Evolutionary conservation across 2,329 filamentous ascomycete genomes (phyloP).

Genomic region (Alternaria incomplexa): DNA sequence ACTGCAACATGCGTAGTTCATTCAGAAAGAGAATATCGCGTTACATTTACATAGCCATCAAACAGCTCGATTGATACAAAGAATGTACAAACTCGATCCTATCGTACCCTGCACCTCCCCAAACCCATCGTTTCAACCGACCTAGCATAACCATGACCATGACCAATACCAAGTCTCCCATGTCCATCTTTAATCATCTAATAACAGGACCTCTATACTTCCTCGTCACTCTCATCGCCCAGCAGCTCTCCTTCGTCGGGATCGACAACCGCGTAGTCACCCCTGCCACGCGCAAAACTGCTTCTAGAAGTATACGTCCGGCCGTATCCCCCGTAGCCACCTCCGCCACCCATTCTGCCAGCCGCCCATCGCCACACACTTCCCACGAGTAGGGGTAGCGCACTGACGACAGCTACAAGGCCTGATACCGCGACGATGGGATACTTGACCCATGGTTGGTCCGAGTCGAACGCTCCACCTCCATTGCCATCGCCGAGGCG

Average conservation of each 20-base stretch:
- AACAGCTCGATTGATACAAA: background rate
- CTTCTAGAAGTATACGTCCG: constrained; percentile 84
- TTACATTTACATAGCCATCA: background rate
- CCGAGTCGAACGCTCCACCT: constrained; percentile 59
- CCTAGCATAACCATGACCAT: background rate
- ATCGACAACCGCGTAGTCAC: constrained; percentile 88
- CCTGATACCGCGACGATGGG: constrained; percentile 62
- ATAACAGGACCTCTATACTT: constrained; percentile 59
- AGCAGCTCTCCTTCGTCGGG: constrained; percentile 94
- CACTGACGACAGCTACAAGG: constrained; percentile 62
- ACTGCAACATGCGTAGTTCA: background rate
- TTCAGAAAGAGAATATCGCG: background rate
- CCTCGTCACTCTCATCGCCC: constrained; percentile 92
- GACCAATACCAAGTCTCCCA: background rate
- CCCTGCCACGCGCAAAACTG: constrained; percentile 83
- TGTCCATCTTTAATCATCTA: background rate
- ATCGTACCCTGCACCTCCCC: background rate
- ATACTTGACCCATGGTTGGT: constrained; percentile 79
- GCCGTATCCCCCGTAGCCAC: constrained; percentile 4
- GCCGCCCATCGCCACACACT: constrained; percentile 74
- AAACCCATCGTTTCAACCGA: background rate
- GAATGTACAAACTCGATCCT: background rate
- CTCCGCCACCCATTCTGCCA: constrained; percentile 59
- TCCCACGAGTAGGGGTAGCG: constrained; percentile 70
- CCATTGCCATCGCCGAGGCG: constrained; percentile 72